Evolutionary conservation across 2,329 filamentous ascomycete species (phyloP), one percentile per base, ranked within the genome.

Genomic region (Penicillium polonicum): DNA sequence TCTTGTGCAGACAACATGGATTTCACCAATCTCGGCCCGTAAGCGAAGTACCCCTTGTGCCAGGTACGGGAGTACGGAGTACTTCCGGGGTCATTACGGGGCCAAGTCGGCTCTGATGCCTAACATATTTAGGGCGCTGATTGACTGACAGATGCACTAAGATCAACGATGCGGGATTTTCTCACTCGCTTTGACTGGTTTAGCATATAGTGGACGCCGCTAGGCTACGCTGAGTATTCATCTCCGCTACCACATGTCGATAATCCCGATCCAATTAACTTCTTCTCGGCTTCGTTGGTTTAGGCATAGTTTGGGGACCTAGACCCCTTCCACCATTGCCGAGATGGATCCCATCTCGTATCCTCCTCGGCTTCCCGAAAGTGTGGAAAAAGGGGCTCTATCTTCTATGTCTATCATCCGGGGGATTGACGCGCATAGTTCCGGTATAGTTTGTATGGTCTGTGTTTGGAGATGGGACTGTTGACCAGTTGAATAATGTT

Each of bases 281-380:
- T 46, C 48, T 46, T 39, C 29, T 48, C 29, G 21, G 13, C 42
- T 31, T 48, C 23, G 13, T 38, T 51, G n/a, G 10, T 17, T 19
- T 49, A 21, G 3, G 23, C 9, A 52, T 52, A 10, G 27, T 27
- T 39, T 33, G 31, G 31, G 33, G 17, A 25, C 21, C 21, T 31
- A 13, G n/a, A 19, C 5, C 6, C 41, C 13, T 43, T 21, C 19
- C 6, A 42, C 39, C 41, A 27, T 15, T 55, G 17, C 45, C 45
- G 52, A 33, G 7, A 42, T 27, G 4, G 9, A 2, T 19, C 4
- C 4, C 1, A 19, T 36, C 38, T 21, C 17, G 13, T 48, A 21
- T 25, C 23, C 17, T 21, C 29, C 33, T 56, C 54, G 54, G 54
- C 39, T 52, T 52, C 48, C 54, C 54, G 54, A 46, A 13, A 9